A percentile compares a stretch with the other conserved stretches of the same genome.
Conservation (phyloP, 768 basidiomycete genomes). For the Panus rudis region DNA sequence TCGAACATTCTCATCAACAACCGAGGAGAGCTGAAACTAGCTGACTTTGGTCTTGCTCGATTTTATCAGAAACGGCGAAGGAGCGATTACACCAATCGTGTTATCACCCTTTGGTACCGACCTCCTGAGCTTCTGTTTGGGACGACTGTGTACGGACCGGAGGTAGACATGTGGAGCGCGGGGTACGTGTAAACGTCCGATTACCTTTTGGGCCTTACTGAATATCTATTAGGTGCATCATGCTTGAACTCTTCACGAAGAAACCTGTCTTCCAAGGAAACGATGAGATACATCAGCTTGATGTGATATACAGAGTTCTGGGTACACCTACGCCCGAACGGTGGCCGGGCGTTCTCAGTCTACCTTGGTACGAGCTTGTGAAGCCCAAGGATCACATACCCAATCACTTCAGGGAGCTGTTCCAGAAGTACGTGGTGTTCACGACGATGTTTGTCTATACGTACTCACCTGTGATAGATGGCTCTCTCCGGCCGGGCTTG, state of each 20-base stretch:
- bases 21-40: constrained; percentile 89
- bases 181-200: constrained; percentile 48
- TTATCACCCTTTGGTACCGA: constrained; percentile 98
- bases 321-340: constrained; percentile 80
- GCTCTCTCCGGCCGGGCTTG: constrained; percentile 79
- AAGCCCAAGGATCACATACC: constrained; percentile 73
- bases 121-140: constrained; percentile 94
- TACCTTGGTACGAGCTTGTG: constrained; percentile 99
- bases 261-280: constrained; percentile 97
- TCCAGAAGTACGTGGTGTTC: constrained; percentile 56
- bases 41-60: constrained; percentile 94
- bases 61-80: constrained; percentile 89
- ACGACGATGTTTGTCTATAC: neutral
- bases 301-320: constrained; percentile 84
- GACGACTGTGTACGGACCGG: constrained; percentile 92
- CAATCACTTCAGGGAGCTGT: constrained; percentile 78
- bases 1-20: constrained; percentile 95
- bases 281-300: constrained; percentile 96
- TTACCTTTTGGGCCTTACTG: constrained; percentile 1
- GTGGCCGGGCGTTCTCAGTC: constrained; percentile 75
- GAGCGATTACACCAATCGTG: constrained; percentile 97
- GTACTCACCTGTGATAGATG: constrained; percentile 42
- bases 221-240: constrained; percentile 70
- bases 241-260: constrained; percentile 94
- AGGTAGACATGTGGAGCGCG: constrained; percentile 99